Conservation (phyloP, 1,284 basidiomycete species). For the Sanghuangporus baumii region DNA sequence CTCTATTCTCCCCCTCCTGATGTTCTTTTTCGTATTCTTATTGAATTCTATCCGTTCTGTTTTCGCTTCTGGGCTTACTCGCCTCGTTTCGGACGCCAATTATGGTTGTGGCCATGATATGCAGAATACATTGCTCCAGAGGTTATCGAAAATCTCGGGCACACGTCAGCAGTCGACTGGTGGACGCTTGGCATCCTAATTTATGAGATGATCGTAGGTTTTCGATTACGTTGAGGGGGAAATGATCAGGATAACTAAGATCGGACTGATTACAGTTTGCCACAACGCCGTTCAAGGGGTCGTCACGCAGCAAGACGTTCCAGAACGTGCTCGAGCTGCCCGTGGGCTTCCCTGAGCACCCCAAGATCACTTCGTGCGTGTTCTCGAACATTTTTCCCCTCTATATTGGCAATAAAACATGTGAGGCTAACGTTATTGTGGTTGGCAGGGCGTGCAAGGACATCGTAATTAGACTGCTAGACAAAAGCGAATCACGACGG, state of each 20-base stretch:
- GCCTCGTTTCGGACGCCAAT: not conserved
- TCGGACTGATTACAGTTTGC: slow-evolving; percentile 61
- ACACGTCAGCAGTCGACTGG: slow-evolving; percentile 99
- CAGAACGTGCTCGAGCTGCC: slow-evolving; percentile 88
- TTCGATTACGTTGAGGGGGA: not conserved
- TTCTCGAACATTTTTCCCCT: not conserved
- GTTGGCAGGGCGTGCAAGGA: slow-evolving; percentile 74
- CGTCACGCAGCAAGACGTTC: slow-evolving; percentile 93
- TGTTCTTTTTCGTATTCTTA: not conserved
- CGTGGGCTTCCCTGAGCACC: slow-evolving; percentile 84
- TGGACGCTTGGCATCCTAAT: slow-evolving; percentile 99
- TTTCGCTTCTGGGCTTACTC: not conserved
- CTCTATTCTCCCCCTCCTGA: not conserved
- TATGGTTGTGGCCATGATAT: not conserved
- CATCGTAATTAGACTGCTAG: slow-evolving; percentile 80
- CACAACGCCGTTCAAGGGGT: slow-evolving; percentile 98
- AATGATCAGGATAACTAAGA: not conserved
- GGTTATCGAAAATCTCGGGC: slow-evolving; percentile 96
- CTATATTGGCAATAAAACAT: not conserved
- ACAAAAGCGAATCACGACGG: slow-evolving; percentile 89
- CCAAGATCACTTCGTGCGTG: slow-evolving; percentile 78
- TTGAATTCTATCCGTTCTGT: not conserved
- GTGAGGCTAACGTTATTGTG: not conserved
- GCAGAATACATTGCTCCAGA: slow-evolving; percentile 98
- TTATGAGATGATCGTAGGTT: slow-evolving; percentile 98